Evolutionary conservation across 2,329 filamentous ascomycete genomes (phyloP).

Genomic region (Hypoxylon sp.): DNA sequence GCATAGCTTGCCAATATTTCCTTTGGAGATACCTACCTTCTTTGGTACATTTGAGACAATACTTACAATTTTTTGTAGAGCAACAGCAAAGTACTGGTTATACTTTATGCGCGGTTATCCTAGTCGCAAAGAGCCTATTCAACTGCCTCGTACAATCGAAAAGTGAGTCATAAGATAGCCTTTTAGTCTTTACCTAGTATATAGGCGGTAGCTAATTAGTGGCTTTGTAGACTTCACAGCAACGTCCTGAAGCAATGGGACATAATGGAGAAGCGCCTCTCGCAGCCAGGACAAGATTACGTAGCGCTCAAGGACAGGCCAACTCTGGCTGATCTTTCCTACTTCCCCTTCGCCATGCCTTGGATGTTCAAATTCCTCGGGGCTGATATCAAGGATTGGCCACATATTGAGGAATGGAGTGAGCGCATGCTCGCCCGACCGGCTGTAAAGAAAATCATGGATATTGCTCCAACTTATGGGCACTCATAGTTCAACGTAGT

Average conservation of each 20-base stretch:
- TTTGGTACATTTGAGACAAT: too few relatives aligned
- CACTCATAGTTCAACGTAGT: not conserved
- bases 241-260: slow-evolving; percentile 52
- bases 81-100: not conserved
- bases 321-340: slow-evolving; percentile 56
- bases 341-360: slow-evolving; percentile 57
- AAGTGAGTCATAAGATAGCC: not conserved
- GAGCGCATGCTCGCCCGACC: slow-evolving; percentile 49
- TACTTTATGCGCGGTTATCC: not conserved
- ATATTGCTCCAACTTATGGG: not conserved
- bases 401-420: slow-evolving; percentile 52
- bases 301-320: slow-evolving; percentile 56
- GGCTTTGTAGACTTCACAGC: slow-evolving; percentile 38
- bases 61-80: not conserved
- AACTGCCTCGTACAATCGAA: not conserved
- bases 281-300: slow-evolving; percentile 50
- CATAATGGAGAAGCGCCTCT: slow-evolving; percentile 50
- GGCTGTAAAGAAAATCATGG: slow-evolving; percentile 40
- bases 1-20: not conserved
- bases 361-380: slow-evolving; percentile 57
- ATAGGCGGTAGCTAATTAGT: not conserved
- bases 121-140: not conserved
- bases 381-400: slow-evolving; percentile 54
- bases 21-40: not conserved
- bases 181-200: not conserved